Evolutionary conservation across 129 eudicot species (phyloP).

Genomic region (Kitagawia praeruptora): DNA sequence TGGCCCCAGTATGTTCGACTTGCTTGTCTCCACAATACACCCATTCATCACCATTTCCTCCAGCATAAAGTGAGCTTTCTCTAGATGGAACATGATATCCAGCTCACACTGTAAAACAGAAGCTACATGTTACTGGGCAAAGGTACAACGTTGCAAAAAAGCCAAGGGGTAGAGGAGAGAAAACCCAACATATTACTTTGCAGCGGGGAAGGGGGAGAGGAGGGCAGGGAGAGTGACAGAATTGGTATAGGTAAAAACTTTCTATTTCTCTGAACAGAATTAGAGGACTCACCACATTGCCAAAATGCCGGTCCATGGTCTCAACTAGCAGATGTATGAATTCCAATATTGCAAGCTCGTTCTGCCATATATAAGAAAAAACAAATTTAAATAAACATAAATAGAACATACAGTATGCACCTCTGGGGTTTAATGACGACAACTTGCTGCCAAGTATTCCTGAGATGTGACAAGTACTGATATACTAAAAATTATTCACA

Average conservation of each 20-base stretch:
- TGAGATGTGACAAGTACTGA: background rate
- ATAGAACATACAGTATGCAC: background rate
- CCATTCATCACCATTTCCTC: slow-evolving; percentile 99
- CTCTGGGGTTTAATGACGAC: background rate
- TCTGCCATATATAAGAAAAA: slow-evolving; percentile 17
- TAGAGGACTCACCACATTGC: slow-evolving; percentile 64
- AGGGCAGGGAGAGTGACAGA: background rate
- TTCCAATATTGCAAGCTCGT: slow-evolving; percentile 78
- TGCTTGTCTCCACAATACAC: slow-evolving; percentile 84
- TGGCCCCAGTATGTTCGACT: slow-evolving; percentile 68
- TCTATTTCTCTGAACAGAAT: background rate
- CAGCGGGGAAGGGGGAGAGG: background rate
- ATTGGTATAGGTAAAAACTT: background rate
- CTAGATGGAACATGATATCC: slow-evolving; percentile 90
- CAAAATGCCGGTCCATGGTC: slow-evolving; percentile 95
- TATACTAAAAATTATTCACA: background rate
- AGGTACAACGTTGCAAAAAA: background rate
- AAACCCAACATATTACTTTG: background rate
- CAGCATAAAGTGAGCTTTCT: slow-evolving; percentile 95
- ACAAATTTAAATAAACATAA: background rate
- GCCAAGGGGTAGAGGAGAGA: background rate
- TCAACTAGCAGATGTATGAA: slow-evolving; percentile 77
- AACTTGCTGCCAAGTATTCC: background rate
- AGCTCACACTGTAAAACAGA: slow-evolving; percentile 59
- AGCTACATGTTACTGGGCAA: background rate